Evolutionary conservation across 192 early-diverging fungal species (phyloP).

Genomic region (Podila verticillata): DNA sequence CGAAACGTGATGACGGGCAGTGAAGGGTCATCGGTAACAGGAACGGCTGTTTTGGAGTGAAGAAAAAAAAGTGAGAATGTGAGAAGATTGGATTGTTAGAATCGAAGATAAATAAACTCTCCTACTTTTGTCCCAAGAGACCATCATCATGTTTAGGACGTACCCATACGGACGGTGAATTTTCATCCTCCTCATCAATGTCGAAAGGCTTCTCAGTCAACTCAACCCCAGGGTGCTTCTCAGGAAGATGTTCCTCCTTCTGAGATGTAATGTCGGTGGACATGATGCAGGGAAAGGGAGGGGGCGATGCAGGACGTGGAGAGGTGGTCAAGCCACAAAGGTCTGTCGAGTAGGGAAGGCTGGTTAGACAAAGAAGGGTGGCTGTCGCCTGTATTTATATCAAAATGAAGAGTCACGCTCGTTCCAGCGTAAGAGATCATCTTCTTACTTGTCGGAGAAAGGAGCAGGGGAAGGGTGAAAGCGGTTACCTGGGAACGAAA

Average conservation of each 20-base stretch:
- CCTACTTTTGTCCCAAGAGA: background rate
- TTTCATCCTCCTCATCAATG: background rate
- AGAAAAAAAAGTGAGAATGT: background rate
- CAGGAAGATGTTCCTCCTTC: background rate
- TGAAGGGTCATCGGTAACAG: slow-evolving; percentile 47
- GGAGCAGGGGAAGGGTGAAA: background rate
- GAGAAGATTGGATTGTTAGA: background rate
- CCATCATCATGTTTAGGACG: background rate
- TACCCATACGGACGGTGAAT: background rate
- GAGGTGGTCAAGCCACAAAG: background rate
- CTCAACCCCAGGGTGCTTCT: background rate
- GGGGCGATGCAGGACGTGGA: background rate
- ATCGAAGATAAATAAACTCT: background rate
- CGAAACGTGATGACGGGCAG: slow-evolving; percentile 55
- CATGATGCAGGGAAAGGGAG: background rate
- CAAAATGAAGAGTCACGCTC: too few species aligned
- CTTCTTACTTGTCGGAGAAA: too few species aligned
- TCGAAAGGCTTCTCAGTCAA: background rate
- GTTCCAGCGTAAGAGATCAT: background rate
- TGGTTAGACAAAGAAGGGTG: too few species aligned
- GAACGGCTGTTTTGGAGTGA: slow-evolving; percentile 11
- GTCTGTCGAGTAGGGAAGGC: background rate
- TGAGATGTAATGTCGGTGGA: background rate
- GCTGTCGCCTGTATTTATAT: too few species aligned
- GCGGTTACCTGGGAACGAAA: background rate